Base-by-base conservation (phyloP, 495 filamentous ascomycete species). In the Penicillium egyptiacum region DNA sequence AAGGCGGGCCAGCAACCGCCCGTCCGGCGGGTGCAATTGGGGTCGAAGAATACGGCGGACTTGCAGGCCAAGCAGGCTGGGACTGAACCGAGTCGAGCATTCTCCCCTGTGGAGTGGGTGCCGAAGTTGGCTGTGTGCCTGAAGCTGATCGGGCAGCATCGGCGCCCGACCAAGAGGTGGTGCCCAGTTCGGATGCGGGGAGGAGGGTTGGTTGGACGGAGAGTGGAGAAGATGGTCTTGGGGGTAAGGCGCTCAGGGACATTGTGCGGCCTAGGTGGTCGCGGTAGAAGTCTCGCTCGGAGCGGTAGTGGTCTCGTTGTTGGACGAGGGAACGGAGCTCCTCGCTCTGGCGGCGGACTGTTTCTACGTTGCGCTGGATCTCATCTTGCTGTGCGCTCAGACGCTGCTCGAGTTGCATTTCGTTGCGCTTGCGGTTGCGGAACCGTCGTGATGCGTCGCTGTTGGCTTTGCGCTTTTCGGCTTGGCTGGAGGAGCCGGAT, bases 361-460 rank as follows among this genome's bases (percentile, higher is more conserved):
- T 69, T 76, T 82, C 66, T 75, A 72, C 33, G 11, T 85, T 81
- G 57, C 85, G 78, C 56, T 86, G 85, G 31, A 88, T 72, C 54
- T 75, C 75, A 0, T 75, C 78, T 62, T 87, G 82, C 56, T 84
- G 77, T 28, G 86, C 83, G 0, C 53, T 61, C 12, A 77, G 66
- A 37, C 81, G 86, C 44, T 81, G 80, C 35, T 85, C 82, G 28
- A 87, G 84, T 64, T 91, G 87, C 62, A 83, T 81, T 71, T 97
- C 93, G 64, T 91, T 92, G 64, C 94, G 88, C 70, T 97, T 98
- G 50, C 93, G 82, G 66, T 89, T 86, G 53, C 94, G 86, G 64
- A 98, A 97, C 41, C 94, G 79, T 55, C 91, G 86, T 40, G 92
- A 96, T 8, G 94, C 94, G 43, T 90, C 90, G 49, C 95, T 96